Evolutionary conservation across 257 asterid species (phyloP).

Genomic region (Solanum tarapatanum): DNA sequence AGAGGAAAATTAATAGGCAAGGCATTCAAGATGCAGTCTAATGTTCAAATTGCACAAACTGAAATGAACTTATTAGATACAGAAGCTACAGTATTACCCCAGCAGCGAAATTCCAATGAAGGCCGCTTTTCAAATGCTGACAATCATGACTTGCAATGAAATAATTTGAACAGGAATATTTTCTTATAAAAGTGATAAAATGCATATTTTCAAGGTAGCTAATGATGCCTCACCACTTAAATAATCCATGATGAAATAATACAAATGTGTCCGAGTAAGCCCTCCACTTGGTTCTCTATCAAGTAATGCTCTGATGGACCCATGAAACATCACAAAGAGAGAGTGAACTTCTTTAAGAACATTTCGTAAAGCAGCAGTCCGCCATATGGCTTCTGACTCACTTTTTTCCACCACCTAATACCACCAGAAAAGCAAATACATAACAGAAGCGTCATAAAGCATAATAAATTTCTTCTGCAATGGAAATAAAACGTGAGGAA

Average conservation of each 20-base stretch:
- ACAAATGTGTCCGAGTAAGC: slow-evolving; percentile 60
- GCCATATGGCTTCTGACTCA: slow-evolving; percentile 78
- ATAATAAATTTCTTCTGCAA: not conserved
- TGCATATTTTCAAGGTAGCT: slow-evolving; percentile 14
- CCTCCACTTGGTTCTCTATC: slow-evolving; percentile 94
- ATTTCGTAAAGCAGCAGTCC: slow-evolving; percentile 54
- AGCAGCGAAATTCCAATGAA: slow-evolving; percentile 93
- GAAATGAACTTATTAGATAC: slow-evolving; percentile 58
- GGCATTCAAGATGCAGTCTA: slow-evolving; percentile 42
- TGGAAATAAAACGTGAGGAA: not conserved
- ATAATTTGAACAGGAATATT: slow-evolving; percentile 27
- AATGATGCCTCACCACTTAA: slow-evolving; percentile 67
- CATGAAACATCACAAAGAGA: slow-evolving; percentile 89
- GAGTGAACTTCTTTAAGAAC: slow-evolving; percentile 85
- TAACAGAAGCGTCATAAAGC: not conserved
- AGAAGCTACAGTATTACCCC: slow-evolving; percentile 95
- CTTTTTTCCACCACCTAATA: slow-evolving; percentile 69
- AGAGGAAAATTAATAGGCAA: slow-evolving; percentile 58
- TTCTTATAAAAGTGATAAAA: slow-evolving; percentile 12
- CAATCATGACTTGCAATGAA: slow-evolving; percentile 85
- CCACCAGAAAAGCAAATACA: not conserved
- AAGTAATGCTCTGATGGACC: slow-evolving; percentile 60
- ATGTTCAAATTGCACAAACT: slow-evolving; percentile 64
- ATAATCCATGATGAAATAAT: slow-evolving; percentile 86
- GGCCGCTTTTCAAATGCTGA: slow-evolving; percentile 92